A percentile compares a stretch with the other conserved stretches of the same genome.
These are phyloP conservation scores for Symbiodinium natans DNA, from an alignment of 73 alveolate genomes.

Conservation along the genomic window DNA sequence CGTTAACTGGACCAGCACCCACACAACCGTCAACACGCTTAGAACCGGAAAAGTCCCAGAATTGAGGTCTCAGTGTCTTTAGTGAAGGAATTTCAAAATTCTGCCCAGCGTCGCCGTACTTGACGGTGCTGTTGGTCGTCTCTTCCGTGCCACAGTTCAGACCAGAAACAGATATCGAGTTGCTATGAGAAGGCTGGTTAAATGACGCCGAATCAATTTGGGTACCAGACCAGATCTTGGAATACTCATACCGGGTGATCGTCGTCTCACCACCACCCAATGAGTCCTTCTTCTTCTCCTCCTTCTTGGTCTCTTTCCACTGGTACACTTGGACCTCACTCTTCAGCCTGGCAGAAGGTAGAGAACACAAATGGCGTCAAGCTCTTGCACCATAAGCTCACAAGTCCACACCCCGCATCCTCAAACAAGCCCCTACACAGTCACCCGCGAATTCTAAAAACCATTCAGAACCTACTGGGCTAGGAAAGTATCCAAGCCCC, in stretches of 20 bases:
- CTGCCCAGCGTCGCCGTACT: not conserved
- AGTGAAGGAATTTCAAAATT: no score
- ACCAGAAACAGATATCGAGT: not conserved
- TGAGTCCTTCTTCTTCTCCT: not conserved
- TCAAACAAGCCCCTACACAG: no score
- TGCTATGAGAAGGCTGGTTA: not conserved
- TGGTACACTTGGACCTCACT: not conserved
- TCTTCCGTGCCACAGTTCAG: not conserved
- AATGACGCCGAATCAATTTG: not conserved
- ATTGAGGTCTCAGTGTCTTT: no score
- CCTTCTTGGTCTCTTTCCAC: constrained; percentile 7
- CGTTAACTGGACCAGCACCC: no score
- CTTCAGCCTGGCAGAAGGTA: not conserved
- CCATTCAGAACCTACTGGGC: no score
- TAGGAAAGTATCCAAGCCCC: no score
- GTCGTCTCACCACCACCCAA: constrained; percentile 12
- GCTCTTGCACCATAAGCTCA: no score
- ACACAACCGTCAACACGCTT: no score
- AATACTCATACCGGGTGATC: not conserved
- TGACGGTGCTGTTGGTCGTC: not conserved
- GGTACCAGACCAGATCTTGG: not conserved
- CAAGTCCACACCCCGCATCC: not conserved
- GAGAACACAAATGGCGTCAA: no score
- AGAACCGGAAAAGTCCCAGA: no score
- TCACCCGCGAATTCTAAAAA: no score